Evolutionary conservation across 1,284 basidiomycete species (phyloP).

Genomic region (Kwoniella shivajii): DNA sequence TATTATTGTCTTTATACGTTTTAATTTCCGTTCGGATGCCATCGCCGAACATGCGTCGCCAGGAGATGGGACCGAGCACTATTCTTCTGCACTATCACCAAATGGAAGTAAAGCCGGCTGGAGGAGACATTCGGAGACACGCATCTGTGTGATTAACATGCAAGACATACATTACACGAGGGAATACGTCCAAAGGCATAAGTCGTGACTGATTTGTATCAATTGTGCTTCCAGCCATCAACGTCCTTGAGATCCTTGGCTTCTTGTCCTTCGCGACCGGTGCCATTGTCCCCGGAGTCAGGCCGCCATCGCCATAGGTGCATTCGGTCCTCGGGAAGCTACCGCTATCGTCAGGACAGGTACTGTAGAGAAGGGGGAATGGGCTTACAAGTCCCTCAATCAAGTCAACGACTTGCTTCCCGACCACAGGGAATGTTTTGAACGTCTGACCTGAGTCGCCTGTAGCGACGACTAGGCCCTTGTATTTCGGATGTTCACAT

Average conservation of each 20-base stretch:
- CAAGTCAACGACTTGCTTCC: conserved; percentile 48
- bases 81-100: too few species aligned
- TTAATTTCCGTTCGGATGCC: too few species aligned
- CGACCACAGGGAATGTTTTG: conserved; percentile 55
- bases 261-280: conserved; percentile 10
- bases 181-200: too few species aligned
- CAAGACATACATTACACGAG: too few species aligned
- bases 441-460: conserved; percentile 44
- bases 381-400: conserved; percentile 39
- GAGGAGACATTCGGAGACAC: too few species aligned
- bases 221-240: conserved; percentile 39
- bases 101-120: too few species aligned
- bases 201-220: too few species aligned
- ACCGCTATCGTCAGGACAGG: not conserved
- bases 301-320: conserved; percentile 43
- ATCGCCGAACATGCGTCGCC: too few species aligned
- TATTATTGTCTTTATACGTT: too few species aligned
- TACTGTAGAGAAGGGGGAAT: not conserved
- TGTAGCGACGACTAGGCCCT: conserved; percentile 40
- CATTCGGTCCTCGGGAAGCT: conserved; percentile 32
- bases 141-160: too few species aligned
- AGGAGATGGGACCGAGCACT: too few species aligned
- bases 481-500: conserved; percentile 40
- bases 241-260: conserved; percentile 38
- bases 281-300: conserved; percentile 28